phyloP scores from a whole-genome alignment of 1,284 basidiomycete genomes.

The Cryptococcus deneoformans region DNA sequence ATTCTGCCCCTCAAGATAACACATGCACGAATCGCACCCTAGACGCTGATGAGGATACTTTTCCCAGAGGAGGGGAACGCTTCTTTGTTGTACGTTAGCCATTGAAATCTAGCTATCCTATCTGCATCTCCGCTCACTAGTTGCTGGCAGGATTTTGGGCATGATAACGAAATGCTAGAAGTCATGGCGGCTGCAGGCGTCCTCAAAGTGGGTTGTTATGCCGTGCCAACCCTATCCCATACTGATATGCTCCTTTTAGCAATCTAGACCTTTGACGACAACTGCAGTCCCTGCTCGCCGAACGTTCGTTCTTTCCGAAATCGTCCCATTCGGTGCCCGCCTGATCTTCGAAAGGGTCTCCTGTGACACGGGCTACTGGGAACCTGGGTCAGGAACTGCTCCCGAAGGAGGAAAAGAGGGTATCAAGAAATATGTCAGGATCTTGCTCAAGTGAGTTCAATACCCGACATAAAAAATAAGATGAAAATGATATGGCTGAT shows the following conservation, averaged over 20 bases:
- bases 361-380: conserved; percentile 33
- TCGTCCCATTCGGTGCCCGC: conserved; percentile 42
- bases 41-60: conserved; percentile 61
- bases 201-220: conserved; percentile 51
- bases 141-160: conserved; percentile 62
- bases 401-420: conserved; percentile 15
- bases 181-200: conserved; percentile 72
- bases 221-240: not conserved
- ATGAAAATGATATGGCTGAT: not conserved
- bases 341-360: conserved; percentile 39
- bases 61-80: conserved; percentile 55
- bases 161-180: conserved; percentile 76
- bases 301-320: conserved; percentile 27
- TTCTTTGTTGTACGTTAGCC: conserved; percentile 40
- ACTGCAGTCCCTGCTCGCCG: conserved; percentile 24
- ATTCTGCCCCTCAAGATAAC: conserved; percentile 59
- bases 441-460: conserved; percentile 43
- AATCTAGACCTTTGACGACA: conserved; percentile 21
- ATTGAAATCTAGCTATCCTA: not conserved
- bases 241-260: conserved; percentile 9
- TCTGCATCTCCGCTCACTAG: not conserved
- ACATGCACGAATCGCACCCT: conserved; percentile 80
- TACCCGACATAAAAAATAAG: not conserved
- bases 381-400: conserved; percentile 18
- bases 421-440: conserved; percentile 35